Percentiles rank a stretch among this genome's conserved stretches.
phyloP scores from a whole-genome alignment of 306 rosid species.

The Acacia confusa region DNA sequence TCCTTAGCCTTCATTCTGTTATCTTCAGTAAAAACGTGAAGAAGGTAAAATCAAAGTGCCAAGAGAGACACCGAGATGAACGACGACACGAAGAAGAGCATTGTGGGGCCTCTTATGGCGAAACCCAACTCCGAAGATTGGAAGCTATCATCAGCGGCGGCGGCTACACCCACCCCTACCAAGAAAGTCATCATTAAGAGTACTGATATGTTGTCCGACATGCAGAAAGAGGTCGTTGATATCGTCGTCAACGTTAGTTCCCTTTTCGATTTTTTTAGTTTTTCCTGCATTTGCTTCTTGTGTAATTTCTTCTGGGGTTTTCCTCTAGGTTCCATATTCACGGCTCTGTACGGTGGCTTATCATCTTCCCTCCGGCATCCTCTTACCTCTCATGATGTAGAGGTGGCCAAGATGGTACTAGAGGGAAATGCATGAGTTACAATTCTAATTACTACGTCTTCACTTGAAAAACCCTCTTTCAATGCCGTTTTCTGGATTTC shows the following conservation, averaged over 20 bases:
- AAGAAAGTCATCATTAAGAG: conserved; percentile 86
- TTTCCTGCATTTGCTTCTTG: background rate
- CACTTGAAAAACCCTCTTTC: too few relatives aligned
- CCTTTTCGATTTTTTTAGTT: background rate
- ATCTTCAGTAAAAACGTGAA: background rate
- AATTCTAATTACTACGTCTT: too few relatives aligned
- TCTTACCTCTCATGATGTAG: too few relatives aligned
- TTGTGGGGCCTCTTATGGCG: conserved; percentile 45
- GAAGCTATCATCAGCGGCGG: conserved; percentile 46
- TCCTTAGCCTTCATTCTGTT: background rate
- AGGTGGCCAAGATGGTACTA: too few relatives aligned
- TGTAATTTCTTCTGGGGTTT: background rate
- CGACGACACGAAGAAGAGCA: conserved; percentile 66
- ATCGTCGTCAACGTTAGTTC: conserved; percentile 77
- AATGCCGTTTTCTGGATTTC: too few relatives aligned
- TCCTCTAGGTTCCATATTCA: too few relatives aligned
- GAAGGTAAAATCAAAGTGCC: background rate
- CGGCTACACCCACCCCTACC: conserved; percentile 33
- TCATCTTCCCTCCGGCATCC: too few relatives aligned
- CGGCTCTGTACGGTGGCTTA: too few relatives aligned
- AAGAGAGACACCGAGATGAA: conserved; percentile 41
- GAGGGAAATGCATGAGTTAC: too few relatives aligned
- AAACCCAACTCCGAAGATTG: conserved; percentile 67
- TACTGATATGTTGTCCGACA: conserved; percentile 83
- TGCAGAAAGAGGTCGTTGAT: conserved; percentile 90